A percentile compares a stretch with the other conserved stretches of the same genome.
These are phyloP conservation scores for Wickerhamomyces alni DNA, from an alignment of 805 yeast species.

Conservation along the genomic window DNA sequence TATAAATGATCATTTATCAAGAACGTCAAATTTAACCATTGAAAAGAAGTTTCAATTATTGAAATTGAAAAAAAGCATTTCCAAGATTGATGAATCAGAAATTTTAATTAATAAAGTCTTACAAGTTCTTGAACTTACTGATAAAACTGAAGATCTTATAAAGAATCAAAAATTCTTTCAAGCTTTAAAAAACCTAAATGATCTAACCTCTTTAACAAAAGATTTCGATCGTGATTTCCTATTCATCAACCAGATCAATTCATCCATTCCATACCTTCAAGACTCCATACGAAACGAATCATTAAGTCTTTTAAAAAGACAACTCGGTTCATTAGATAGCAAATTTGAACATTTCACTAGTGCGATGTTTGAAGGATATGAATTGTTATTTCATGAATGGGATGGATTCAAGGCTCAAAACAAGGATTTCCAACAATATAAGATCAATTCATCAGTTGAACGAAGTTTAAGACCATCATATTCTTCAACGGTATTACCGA, in stretches of 20 bases:
- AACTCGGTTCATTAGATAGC: constrained; percentile 50
- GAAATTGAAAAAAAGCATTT: constrained; percentile 55
- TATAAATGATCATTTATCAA: constrained; percentile 52
- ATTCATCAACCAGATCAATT: constrained; percentile 66
- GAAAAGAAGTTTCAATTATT: constrained; percentile 54
- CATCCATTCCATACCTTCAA: constrained; percentile 72
- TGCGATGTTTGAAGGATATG: constrained; percentile 47
- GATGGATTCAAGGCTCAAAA: constrained; percentile 37
- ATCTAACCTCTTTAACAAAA: constrained; percentile 62
- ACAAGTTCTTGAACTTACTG: constrained; percentile 79
- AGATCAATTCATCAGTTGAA: constrained; percentile 85
- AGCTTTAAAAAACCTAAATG: constrained; percentile 79
- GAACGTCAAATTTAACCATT: constrained; percentile 61
- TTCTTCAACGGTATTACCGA: constrained; percentile 32
- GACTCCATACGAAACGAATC: constrained; percentile 70
- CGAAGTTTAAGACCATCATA: constrained; percentile 60
- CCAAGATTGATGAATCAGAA: constrained; percentile 66
- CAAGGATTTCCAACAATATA: constrained; percentile 44
- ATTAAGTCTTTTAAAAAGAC: constrained; percentile 55
- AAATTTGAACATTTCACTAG: constrained; percentile 47
- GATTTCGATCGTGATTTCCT: constrained; percentile 66
- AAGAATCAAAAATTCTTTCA: constrained; percentile 71
- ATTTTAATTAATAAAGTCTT: constrained; percentile 65
- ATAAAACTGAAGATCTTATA: constrained; percentile 77
- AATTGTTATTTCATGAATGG: constrained; percentile 57